Base-by-base conservation (phyloP, 1,284 basidiomycete species). In the Fomitopsis schrenkii region DNA sequence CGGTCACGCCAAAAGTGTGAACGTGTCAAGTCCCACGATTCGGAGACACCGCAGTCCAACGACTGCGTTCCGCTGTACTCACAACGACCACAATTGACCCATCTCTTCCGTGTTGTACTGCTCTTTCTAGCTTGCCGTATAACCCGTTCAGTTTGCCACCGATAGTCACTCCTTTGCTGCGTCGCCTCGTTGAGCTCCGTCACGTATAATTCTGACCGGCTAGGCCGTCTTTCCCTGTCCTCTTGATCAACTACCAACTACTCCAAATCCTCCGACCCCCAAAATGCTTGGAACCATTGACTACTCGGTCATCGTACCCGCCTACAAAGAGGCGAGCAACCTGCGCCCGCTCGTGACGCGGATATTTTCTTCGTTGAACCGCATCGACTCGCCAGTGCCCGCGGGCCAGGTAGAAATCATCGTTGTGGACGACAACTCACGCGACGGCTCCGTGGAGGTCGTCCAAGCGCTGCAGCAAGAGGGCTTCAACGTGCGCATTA, bases 401-500 rank as follows among this genome's bases (percentile, higher is more conserved):
- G 64, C 71, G 4, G 58, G 65, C 5, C 66, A 65, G 57, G 76
- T 72, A 62, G 80, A 82, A 70, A 70, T 82, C 58, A 70, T 82
- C 67, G 73, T 82, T 55, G 79, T 82, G 30, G 80, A 82, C 66
- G 80, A 82, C 71, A 75, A 78, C 69, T 79, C 77, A 46, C 72
- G 75, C 48, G 80, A 81, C 65, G 78, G 78, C 6, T 80, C 80
- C 36, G 75, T 73, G 22, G 75, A 77, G 58, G 74, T 75, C 40
- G 76, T 79, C 50, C 72, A 75, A 45, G 64, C 67, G 48, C 72
- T 81, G 22, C 72, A 73, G 58, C 65, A 67, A 30, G 74, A 75
- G 56, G 78, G 78, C 5, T 79, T 75, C 71, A 77, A 78, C 54
- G 77, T 79, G 45, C 74, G 75, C 60, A 72, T 80, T 58, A 67